Percentiles rank a stretch among this genome's conserved stretches.
Evolutionary conservation across 345 rosid species (phyloP).

Genomic region (Linum lewisii): DNA sequence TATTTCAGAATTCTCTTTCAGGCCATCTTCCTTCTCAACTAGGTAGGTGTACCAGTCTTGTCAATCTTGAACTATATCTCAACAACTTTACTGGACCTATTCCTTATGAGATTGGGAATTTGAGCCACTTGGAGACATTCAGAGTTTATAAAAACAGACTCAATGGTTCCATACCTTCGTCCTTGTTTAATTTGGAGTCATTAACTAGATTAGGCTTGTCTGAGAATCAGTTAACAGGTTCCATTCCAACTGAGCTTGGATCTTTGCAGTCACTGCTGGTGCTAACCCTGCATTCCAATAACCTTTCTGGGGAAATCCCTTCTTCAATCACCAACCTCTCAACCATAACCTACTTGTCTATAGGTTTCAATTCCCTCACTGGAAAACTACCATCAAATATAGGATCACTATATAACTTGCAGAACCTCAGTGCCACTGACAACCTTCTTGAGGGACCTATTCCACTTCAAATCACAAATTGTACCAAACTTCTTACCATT

Average conservation of each 20-base stretch:
- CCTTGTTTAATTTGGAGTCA: conserved; percentile 42
- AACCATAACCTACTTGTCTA: conserved; percentile 49
- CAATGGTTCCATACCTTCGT: conserved; percentile 57
- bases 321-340: conserved; percentile 45
- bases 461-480: conserved; percentile 62
- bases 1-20: conserved; percentile 37
- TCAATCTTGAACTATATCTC: conserved; percentile 36
- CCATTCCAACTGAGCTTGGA: conserved; percentile 44
- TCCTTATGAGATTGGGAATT: conserved; percentile 60
- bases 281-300: conserved; percentile 60
- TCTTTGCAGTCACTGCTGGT: conserved; percentile 40
- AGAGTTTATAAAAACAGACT: conserved; percentile 42
- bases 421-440: conserved; percentile 36
- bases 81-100: conserved; percentile 54
- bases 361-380: conserved; percentile 48
- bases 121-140: conserved; percentile 36
- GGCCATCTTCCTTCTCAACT: conserved; percentile 61
- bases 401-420: conserved; percentile 55
- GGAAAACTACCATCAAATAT: conserved; percentile 54
- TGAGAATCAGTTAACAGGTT: conserved; percentile 47
- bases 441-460: conserved; percentile 67
- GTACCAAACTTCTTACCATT: conserved; percentile 40
- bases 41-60: conserved; percentile 45
- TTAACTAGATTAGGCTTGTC: conserved; percentile 58
- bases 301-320: conserved; percentile 54